Conservation (phyloP, 2,329 filamentous ascomycete genomes). For the Clonostachys rhizophaga region DNA sequence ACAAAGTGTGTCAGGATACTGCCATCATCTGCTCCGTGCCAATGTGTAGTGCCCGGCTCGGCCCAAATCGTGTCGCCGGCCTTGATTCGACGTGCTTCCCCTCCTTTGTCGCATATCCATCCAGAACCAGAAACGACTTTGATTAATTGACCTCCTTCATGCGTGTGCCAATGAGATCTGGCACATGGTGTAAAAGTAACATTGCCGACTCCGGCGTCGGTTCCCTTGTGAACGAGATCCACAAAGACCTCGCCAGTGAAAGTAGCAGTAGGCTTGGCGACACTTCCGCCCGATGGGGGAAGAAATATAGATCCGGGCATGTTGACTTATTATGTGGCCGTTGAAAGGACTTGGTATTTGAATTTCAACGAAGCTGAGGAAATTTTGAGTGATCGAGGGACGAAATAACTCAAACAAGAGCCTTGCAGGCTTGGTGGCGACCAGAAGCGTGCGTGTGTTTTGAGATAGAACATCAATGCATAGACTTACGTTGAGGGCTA, state of each 20-base stretch:
- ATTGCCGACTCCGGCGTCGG: conserved; percentile 3
- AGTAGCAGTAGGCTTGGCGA: not conserved
- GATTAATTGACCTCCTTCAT: conserved; percentile 36
- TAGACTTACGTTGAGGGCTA: no score
- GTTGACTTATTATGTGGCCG: no score
- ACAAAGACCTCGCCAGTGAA: not conserved
- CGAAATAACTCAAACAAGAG: no score
- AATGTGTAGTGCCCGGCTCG: conserved; percentile 32
- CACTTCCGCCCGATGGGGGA: no score
- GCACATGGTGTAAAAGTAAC: conserved; percentile 33
- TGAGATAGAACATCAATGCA: no score
- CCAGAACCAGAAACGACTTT: conserved; percentile 30
- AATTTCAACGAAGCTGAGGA: no score
- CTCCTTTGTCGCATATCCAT: conserved; percentile 34
- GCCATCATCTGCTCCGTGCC: conserved; percentile 34
- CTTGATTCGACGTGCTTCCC: conserved; percentile 22
- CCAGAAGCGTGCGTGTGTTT: no score
- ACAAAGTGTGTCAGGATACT: conserved; percentile 33
- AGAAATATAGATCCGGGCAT: no score
- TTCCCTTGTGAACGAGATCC: not conserved
- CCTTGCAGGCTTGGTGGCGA: no score
- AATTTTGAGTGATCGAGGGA: no score
- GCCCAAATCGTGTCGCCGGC: conserved; percentile 34
- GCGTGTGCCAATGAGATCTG: conserved; percentile 37
- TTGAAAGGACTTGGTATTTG: no score